Conservation (phyloP, 2,329 filamentous ascomycete species). For the Didymella pinodella region DNA sequence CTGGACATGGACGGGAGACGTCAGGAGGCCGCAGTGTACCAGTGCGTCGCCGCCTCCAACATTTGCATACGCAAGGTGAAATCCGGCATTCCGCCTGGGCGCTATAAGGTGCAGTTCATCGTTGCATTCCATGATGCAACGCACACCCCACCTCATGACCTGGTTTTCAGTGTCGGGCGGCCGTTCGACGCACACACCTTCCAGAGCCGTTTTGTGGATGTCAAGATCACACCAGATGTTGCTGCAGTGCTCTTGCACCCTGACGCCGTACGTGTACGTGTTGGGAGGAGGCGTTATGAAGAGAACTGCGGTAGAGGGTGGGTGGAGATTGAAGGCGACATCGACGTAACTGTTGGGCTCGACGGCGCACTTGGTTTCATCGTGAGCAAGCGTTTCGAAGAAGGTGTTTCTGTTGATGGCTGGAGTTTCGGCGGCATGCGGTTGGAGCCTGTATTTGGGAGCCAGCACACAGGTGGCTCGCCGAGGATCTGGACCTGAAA, state of each 20-base stretch:
- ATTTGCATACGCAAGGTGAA: slow-evolving; percentile 48
- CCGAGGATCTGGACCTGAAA: background rate
- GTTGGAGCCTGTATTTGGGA: slow-evolving; percentile 46
- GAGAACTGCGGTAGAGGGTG: slow-evolving; percentile 45
- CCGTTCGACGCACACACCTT: slow-evolving; percentile 47
- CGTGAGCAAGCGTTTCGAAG: slow-evolving; percentile 46
- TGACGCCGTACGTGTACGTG: slow-evolving; percentile 48
- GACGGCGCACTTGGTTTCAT: slow-evolving; percentile 50
- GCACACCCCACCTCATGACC: slow-evolving; percentile 35
- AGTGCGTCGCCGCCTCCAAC: slow-evolving; percentile 43
- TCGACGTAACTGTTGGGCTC: slow-evolving; percentile 47
- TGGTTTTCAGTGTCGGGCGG: slow-evolving; percentile 50
- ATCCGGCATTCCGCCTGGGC: slow-evolving; percentile 49
- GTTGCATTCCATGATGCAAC: slow-evolving; percentile 39
- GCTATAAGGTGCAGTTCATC: slow-evolving; percentile 50
- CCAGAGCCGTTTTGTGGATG: slow-evolving; percentile 46
- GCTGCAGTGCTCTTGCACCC: slow-evolving; percentile 49
- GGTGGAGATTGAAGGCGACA: slow-evolving; percentile 50
- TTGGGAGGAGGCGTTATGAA: slow-evolving; percentile 42
- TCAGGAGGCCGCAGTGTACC: slow-evolving; percentile 48
- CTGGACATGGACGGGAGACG: slow-evolving; percentile 47
- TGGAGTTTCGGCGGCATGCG: slow-evolving; percentile 53
- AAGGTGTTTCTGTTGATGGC: slow-evolving; percentile 44
- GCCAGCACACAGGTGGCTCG: background rate
- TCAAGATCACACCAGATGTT: slow-evolving; percentile 50